Base-by-base conservation (phyloP, 2,329 filamentous ascomycete genomes). In the Trichoderma sp. region DNA sequence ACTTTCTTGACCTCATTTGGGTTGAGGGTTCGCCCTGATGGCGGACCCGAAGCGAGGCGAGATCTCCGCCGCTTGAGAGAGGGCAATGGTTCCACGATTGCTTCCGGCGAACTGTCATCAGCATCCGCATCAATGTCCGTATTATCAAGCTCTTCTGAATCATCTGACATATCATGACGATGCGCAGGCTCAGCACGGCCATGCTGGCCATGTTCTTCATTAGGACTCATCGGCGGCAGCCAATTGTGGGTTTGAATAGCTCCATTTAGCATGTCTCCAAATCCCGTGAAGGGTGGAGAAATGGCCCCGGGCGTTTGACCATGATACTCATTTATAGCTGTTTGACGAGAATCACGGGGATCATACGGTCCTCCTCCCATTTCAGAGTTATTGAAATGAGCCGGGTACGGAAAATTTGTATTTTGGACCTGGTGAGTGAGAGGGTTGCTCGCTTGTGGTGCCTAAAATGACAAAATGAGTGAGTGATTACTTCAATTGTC, bases 1-100 rank as follows among this genome's bases (percentile, higher is more conserved):
- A 76, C 72, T 13, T 72, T 75, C 14, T 81, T 76, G 1, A 81
- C 82, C 16, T 76, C 74, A 57, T 75, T 71, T 5, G 79, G 75
- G 19, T 73, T 71, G 16, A 71, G 70, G 7, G 14, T 57, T 66
- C 53, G 62, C 62, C 27, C 57, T 29, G 24, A 14, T 24, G 24
- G 56, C n/a, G n/a, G n/a, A 14, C 11, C 11, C 16, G 61, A 40
- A 16, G 24, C n/a, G 19, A 24, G n/a, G n/a, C n/a, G 65, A 56
- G 33, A 33, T 40, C 61, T 64, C 56, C 65, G 35, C 33, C 29
- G 33, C 16, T 40, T 70, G 56, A 21, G 16, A 57, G 53, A 47
- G 5, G 35, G 29, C 16, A 19, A 24, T 31, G 29, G 13, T 35
- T 64, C 59, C 27, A 16, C 47, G n/a, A 14, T 27, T 40, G 57